Evolutionary conservation across 805 yeast species (phyloP).

Genomic region (Zygosaccharomyces bisporus): DNA sequence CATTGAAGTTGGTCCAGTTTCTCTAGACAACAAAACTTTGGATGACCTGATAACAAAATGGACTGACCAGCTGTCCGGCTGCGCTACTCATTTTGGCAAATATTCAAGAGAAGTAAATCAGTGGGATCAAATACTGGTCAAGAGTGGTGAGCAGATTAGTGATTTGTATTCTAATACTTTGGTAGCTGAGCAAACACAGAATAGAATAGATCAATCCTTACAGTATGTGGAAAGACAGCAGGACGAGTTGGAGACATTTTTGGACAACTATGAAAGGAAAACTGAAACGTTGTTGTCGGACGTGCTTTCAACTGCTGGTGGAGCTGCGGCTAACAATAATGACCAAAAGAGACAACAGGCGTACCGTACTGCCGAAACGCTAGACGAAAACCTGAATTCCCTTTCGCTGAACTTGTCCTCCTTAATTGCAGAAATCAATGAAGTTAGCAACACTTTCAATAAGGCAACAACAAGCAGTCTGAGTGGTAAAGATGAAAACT

Average conservation of each 20-base stretch:
- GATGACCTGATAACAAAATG: constrained; percentile 91
- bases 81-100: constrained; percentile 67
- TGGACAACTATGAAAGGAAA: constrained; percentile 69
- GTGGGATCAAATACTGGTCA: constrained; percentile 84
- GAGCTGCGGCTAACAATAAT: constrained; percentile 35
- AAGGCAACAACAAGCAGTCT: constrained; percentile 45
- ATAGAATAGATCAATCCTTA: constrained; percentile 81
- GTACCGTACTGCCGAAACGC: constrained; percentile 76
- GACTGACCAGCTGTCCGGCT: constrained; percentile 78
- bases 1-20: constrained; percentile 62
- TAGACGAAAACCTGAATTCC: constrained; percentile 75
- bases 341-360: constrained; percentile 90
- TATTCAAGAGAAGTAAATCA: constrained; percentile 71
- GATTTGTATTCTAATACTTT: constrained; percentile 72
- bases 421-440: constrained; percentile 76
- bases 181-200: constrained; percentile 80
- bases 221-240: constrained; percentile 88
- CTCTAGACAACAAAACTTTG: constrained; percentile 84
- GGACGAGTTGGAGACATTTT: constrained; percentile 77
- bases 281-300: constrained; percentile 38
- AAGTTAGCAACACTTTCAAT: constrained; percentile 75
- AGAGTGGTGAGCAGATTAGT: constrained; percentile 80
- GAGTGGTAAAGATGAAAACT: constrained; percentile 39
- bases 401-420: constrained; percentile 74
- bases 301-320: constrained; percentile 34